Conservation (phyloP, 2,329 filamentous ascomycete species). For the Trichothecium sympodiale region DNA sequence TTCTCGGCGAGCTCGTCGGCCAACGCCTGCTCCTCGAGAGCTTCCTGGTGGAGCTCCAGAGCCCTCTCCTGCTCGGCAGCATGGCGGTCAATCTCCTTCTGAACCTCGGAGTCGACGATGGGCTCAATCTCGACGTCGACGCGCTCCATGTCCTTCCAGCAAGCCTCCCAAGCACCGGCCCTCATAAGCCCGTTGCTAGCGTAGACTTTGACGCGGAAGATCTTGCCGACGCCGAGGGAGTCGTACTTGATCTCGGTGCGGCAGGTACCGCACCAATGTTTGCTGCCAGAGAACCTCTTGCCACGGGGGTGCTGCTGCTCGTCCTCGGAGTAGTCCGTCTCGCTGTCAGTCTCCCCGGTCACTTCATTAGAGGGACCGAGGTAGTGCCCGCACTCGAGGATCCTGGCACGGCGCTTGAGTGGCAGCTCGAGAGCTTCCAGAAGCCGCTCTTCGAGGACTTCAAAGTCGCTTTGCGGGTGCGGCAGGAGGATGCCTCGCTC, state of each 20-base stretch:
- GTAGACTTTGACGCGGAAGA: conserved; percentile 78
- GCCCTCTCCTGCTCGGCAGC: conserved; percentile 32
- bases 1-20: conserved; percentile 11
- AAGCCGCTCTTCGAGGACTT: conserved; percentile 66
- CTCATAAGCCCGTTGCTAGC: conserved; percentile 92
- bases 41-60: conserved; percentile 22
- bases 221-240: conserved; percentile 38
- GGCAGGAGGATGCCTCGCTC: conserved; percentile 64
- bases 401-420: conserved; percentile 49
- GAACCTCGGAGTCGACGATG: conserved; percentile 47
- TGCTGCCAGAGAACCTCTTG: conserved; percentile 10
- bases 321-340: conserved; percentile 28
- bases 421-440: conserved; percentile 65
- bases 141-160: conserved; percentile 98
- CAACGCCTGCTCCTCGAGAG: conserved; percentile 21
- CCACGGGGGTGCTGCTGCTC: conserved; percentile 3
- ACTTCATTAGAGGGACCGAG: conserved; percentile 47
- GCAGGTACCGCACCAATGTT: conserved; percentile 48
- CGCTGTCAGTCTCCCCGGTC: conserved; percentile 34
- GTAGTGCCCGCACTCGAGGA: conserved; percentile 69
- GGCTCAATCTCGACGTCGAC: conserved; percentile 88
- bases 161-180: conserved; percentile 82
- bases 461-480: conserved; percentile 71
- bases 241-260: conserved; percentile 43
- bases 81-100: conserved; percentile 49